Evolutionary conservation across 495 filamentous ascomycete species (phyloP), one percentile per base, ranked within the genome.

Genomic region (Mycothermus thermophilus): DNA sequence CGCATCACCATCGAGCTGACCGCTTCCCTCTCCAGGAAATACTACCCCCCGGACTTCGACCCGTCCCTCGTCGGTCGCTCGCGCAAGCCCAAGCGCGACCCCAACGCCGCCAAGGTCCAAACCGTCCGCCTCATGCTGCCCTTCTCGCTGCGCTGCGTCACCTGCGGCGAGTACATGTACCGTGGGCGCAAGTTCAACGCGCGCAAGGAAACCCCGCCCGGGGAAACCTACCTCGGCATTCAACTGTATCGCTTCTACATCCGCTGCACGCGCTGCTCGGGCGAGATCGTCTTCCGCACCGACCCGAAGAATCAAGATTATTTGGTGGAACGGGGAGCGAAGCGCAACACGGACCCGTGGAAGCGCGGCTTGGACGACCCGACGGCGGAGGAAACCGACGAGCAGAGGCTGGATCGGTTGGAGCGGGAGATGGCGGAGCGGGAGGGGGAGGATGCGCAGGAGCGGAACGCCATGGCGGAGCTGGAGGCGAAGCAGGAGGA

Each of bases 11-110:
- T 46, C 45, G 3, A 7, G 1, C 13, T 13, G 2, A 3, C 24
- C 8, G 21, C 30, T 40, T 28, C 33, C 25, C 16, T 4, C 18
- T 14, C 3, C 24, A 50, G 63, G 14, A 81, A 83, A 54, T 83
- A 90, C 69, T 96, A 92, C 57, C 90, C 90, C 23, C 85, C 92
- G 16, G 92, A 99, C 58, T 99, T 96, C 60, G 92, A 99, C 62
- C 92, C 92, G 12, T 79, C 75, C 18, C 79, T 79, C 62, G 66
- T 71, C 34, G 79, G 84, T 30, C 73, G 74, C 4, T 69, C 74
- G 12, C 62, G 60, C 9, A 66, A 62, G 3, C 75, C 77, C 19
- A 90, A 88, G 48, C 65, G 73, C 34, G 62, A 14, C 1, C 15
- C 71, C 22, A 22, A 37, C 10, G 17, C 16, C 4, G 81, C 81